phyloP scores from a whole-genome alignment of 1,284 basidiomycete genomes.

The Papiliotrema nemorosa region DNA sequence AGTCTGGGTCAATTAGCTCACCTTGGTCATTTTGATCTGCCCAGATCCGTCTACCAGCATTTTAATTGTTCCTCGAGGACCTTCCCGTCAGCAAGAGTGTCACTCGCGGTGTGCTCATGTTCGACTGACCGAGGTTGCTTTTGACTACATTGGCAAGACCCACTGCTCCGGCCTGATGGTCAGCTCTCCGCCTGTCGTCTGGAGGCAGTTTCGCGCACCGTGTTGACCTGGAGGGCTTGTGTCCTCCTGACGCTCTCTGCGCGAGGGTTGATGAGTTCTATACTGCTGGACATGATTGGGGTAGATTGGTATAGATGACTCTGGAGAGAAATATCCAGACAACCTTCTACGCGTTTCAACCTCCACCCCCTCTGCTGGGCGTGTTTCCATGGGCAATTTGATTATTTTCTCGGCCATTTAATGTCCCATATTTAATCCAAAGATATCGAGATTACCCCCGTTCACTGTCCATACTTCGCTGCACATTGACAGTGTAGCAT shows the following conservation, averaged over 20 bases:
- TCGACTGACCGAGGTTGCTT: constrained; percentile 73
- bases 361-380: background rate
- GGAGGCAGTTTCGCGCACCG: constrained; percentile 38
- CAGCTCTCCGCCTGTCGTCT: no score
- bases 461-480: background rate
- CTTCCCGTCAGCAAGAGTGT: constrained; percentile 54
- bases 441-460: background rate
- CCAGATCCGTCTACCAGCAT: constrained; percentile 99
- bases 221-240: constrained; percentile 83
- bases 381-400: background rate
- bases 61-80: constrained; percentile 93
- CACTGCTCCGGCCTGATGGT: constrained; percentile 68
- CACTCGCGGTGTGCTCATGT: constrained; percentile 10
- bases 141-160: constrained; percentile 97
- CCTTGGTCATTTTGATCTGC: constrained; percentile 99
- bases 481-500: background rate
- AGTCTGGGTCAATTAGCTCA: constrained; percentile 19
- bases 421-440: background rate
- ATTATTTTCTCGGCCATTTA: background rate
- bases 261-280: constrained; percentile 91
- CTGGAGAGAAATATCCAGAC: background rate
- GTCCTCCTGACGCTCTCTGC: constrained; percentile 91
- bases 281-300: constrained; percentile 49
- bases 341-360: no score
- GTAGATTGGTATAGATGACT: background rate